phyloP scores from a whole-genome alignment of 1,139 yeast genomes.

The Suhomyces choctaworum region DNA sequence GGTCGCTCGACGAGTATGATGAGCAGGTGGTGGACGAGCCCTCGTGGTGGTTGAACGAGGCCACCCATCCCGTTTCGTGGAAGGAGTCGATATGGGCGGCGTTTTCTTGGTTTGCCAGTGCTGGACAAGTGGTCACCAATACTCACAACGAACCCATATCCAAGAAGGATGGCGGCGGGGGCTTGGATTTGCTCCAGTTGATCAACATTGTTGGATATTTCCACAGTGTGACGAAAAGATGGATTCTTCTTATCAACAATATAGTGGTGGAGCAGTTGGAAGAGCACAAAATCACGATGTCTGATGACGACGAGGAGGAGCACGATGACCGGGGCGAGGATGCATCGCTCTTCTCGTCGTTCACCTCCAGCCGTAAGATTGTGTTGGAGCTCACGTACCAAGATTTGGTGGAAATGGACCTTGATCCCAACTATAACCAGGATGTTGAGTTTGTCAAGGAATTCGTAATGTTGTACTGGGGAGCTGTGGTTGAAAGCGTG shows the following conservation, averaged over 20 bases:
- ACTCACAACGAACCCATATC: slow-evolving; percentile 6
- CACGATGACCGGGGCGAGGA: slow-evolving; percentile 7
- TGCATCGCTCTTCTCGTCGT: slow-evolving; percentile 11
- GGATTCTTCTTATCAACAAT: slow-evolving; percentile 42
- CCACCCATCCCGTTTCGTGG: slow-evolving; percentile 60
- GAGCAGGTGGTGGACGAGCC: slow-evolving; percentile 31
- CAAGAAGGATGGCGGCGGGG: slow-evolving; percentile 3
- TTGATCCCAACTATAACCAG: slow-evolving; percentile 64
- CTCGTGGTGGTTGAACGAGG: slow-evolving; percentile 45
- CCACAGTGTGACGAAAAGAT: slow-evolving; percentile 52
- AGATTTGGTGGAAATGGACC: slow-evolving; percentile 70
- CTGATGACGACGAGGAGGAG: neutral
- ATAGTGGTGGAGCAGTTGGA: slow-evolving; percentile 34
- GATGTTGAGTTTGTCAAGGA: slow-evolving; percentile 59
- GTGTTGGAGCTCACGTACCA: slow-evolving; percentile 47
- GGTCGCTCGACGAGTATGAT: slow-evolving; percentile 7
- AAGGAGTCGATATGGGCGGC: slow-evolving; percentile 69
- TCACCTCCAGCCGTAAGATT: slow-evolving; percentile 17
- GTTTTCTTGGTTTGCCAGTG: slow-evolving; percentile 82
- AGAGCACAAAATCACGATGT: slow-evolving; percentile 10
- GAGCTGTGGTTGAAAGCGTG: slow-evolving; percentile 31
- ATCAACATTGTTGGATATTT: slow-evolving; percentile 54
- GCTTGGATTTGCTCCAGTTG: slow-evolving; percentile 19
- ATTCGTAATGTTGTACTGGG: slow-evolving; percentile 60
- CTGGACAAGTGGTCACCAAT: slow-evolving; percentile 55